A percentile compares a stretch with the other conserved stretches of the same genome.
Conservation (phyloP, 257 asterid genomes). For the Paulownia fortunei region DNA sequence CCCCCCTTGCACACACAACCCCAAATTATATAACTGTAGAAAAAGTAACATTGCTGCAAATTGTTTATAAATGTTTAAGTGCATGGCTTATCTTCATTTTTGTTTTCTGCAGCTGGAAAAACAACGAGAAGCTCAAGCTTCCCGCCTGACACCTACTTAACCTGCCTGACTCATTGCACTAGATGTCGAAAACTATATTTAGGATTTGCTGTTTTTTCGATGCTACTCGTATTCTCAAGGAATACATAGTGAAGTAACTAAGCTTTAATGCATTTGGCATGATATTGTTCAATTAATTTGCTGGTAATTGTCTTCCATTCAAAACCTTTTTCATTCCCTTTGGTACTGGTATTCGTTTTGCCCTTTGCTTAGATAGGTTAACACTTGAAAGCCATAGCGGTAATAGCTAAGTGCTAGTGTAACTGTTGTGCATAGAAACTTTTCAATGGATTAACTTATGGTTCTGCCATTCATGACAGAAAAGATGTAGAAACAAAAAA, state of each 20-base stretch:
- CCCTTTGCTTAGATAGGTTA: background rate
- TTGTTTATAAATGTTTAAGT: background rate
- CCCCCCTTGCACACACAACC: background rate
- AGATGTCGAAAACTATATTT: background rate
- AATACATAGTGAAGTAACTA: background rate
- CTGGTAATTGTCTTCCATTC: background rate
- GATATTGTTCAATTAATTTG: background rate
- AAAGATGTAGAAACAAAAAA: no score
- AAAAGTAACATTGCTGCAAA: background rate
- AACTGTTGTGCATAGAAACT: background rate
- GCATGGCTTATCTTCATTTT: background rate
- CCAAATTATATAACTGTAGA: background rate
- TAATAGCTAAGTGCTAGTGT: no score
- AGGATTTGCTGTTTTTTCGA: background rate
- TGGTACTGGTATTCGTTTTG: background rate
- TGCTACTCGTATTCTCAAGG: background rate
- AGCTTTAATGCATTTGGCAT: background rate
- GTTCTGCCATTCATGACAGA: background rate
- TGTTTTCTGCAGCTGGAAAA: slow-evolving; percentile 50
- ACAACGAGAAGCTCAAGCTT: slow-evolving; percentile 45
- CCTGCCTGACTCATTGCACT: slow-evolving; percentile 10
- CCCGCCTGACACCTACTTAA: slow-evolving; percentile 38
- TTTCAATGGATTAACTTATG: background rate
- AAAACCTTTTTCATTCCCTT: background rate
- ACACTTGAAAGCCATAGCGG: no score